phyloP scores from a whole-genome alignment of 768 basidiomycete species.

The Exidia glandulosa region DNA sequence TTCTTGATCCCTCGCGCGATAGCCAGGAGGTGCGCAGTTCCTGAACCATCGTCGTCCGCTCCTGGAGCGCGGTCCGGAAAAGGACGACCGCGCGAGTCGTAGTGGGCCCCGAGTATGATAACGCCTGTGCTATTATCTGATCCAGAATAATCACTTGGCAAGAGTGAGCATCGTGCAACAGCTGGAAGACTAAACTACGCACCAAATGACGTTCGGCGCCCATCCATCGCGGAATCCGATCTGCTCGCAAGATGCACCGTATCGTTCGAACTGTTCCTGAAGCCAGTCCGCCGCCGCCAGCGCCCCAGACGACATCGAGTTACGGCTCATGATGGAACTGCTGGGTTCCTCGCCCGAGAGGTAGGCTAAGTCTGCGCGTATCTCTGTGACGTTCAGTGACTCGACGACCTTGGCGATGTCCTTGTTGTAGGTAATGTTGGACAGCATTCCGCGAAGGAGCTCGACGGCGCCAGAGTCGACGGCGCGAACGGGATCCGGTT shows the following conservation, averaged over 20 bases:
- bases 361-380: slow-evolving; percentile 63
- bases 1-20: slow-evolving; percentile 67
- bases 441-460: too few species aligned
- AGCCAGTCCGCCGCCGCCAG: slow-evolving; percentile 64
- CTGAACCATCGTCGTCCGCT: slow-evolving; percentile 53
- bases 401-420: too few species aligned
- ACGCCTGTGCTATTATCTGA: slow-evolving; percentile 46
- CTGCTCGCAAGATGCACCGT: slow-evolving; percentile 65
- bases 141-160: too few species aligned
- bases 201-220: slow-evolving; percentile 85
- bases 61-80: slow-evolving; percentile 18
- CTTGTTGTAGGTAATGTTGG: too few species aligned
- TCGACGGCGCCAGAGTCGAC: too few species aligned
- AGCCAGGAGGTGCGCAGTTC: slow-evolving; percentile 60
- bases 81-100: slow-evolving; percentile 65
- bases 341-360: slow-evolving; percentile 72
- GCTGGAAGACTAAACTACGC: slow-evolving; percentile 7
- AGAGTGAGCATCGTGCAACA: too few species aligned
- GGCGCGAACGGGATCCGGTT: too few species aligned
- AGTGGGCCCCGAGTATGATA: slow-evolving; percentile 75
- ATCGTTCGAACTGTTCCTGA: slow-evolving; percentile 56
- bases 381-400: slow-evolving; percentile 20
- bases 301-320: slow-evolving; percentile 66
- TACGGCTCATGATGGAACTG: slow-evolving; percentile 67
- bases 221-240: slow-evolving; percentile 59